A percentile compares a stretch with the other conserved stretches of the same genome.
phyloP scores from a whole-genome alignment of 2,329 filamentous ascomycete species.

The Metarhizium rileyi region DNA sequence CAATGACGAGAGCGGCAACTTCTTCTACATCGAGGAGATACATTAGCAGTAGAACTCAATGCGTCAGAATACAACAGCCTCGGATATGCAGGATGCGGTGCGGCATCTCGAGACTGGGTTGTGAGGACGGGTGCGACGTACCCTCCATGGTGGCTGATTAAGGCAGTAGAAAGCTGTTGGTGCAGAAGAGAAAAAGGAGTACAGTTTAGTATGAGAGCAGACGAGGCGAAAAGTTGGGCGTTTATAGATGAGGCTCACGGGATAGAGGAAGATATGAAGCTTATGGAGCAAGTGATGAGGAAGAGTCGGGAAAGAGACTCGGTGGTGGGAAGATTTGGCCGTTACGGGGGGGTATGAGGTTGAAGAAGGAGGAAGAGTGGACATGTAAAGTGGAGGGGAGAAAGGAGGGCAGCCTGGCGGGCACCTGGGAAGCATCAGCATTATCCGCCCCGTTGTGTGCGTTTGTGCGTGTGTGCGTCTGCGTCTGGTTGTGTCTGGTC shows the following conservation, averaged over 20 bases:
- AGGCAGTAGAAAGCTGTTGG: conserved; percentile 22
- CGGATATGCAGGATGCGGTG: not conserved
- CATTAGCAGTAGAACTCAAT: conserved; percentile 29
- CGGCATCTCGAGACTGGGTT: conserved; percentile 2
- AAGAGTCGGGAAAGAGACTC: conserved; percentile 12
- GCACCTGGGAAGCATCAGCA: too few relatives aligned
- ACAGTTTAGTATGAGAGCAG: conserved; percentile 5
- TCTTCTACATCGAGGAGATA: conserved; percentile 62
- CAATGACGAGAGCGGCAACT: conserved; percentile 99
- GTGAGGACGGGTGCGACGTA: conserved; percentile 24
- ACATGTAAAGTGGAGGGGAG: conserved; percentile 20
- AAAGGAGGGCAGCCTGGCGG: conserved; percentile 17
- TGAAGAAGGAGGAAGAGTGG: conserved; percentile 24
- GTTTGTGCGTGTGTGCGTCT: too few relatives aligned
- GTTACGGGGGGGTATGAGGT: conserved; percentile 14
- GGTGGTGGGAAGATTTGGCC: conserved; percentile 9
- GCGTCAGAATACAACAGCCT: not conserved
- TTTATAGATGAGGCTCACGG: conserved; percentile 13
- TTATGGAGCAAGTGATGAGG: conserved; percentile 9
- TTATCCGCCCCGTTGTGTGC: too few relatives aligned
- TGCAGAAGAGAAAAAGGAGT: conserved; percentile 11
- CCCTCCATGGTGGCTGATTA: conserved; percentile 48
- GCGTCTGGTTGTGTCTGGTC: too few relatives aligned
- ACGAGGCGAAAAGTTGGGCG: not conserved
- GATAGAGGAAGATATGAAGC: conserved; percentile 6